Evolutionary conservation across 805 yeast genomes (phyloP).

Genomic region (Pichia scutulata): DNA sequence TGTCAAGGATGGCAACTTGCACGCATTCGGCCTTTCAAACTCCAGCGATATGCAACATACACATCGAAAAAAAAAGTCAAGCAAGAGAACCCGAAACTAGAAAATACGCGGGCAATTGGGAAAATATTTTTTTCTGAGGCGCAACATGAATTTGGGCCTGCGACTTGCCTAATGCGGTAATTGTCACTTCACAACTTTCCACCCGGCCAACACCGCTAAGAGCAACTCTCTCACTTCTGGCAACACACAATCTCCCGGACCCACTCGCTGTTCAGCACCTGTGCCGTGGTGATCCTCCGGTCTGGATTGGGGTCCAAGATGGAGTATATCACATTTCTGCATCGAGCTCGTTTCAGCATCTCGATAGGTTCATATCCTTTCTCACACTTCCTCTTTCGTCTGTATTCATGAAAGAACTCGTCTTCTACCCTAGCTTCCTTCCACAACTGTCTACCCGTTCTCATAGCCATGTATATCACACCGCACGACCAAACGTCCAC

Average conservation of each 20-base stretch:
- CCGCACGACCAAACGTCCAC: constrained; percentile 93
- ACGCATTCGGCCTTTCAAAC: background rate
- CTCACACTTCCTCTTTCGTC: constrained; percentile 70
- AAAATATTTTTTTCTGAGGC: too few relatives aligned
- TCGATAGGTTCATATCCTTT: constrained; percentile 93
- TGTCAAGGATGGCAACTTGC: background rate
- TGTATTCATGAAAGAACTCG: constrained; percentile 68
- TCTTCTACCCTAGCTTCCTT: constrained; percentile 73
- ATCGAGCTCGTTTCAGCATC: constrained; percentile 70
- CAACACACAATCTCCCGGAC: constrained; percentile 82
- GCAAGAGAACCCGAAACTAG: too few relatives aligned
- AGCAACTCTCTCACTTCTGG: constrained; percentile 23
- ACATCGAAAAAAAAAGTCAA: too few relatives aligned
- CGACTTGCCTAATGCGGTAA: background rate
- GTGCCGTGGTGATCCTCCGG: constrained; percentile 81
- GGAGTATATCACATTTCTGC: constrained; percentile 89
- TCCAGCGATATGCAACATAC: too few relatives aligned
- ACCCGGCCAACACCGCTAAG: too few relatives aligned
- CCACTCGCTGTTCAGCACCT: constrained; percentile 91
- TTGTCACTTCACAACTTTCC: background rate
- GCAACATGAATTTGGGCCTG: background rate
- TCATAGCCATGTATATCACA: constrained; percentile 86
- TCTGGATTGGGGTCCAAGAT: constrained; percentile 87
- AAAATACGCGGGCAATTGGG: background rate
- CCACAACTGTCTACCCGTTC: constrained; percentile 94